Evolutionary conservation across 2,329 filamentous ascomycete genomes (phyloP), one percentile per base, ranked within the genome.

Genomic region (Xylariaceae sp.): DNA sequence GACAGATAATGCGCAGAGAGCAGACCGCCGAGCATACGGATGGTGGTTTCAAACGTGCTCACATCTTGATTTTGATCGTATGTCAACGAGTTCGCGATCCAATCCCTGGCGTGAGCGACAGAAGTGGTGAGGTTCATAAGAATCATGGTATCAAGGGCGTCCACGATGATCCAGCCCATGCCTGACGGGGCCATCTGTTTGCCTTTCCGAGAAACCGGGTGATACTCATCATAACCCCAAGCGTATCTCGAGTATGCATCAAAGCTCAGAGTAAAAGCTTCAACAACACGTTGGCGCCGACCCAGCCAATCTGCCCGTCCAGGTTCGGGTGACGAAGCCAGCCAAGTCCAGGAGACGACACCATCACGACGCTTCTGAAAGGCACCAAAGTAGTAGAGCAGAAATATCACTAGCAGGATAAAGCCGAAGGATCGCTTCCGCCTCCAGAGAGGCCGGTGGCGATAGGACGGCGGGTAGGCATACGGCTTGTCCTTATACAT

Each of bases 401-500:
- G 66, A 5, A 74, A 70, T 49, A 87, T 47, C 29, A 77, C 63
- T 26, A 90, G 64, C 18, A 86, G 60, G 8, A 80, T 70, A 32
- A 88, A 60, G 5, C 78, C 71, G 21, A 80, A 58, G 41, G 80
- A 67, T 1, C 87, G 76, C 74, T 87, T 89, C 64, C 81, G 80
- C 69, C 80, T 80, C 74, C 83, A 85, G 62, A 82, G 72, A 32
- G 82, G 77, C 48, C 77, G 77, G 57, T 78, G 76, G 63, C 81
- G 80, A 62, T 80, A 77, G 56, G 81, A 82, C 32, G 78, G 74
- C 41, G 81, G 77, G 64, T 88, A 86, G 47, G 79, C 80, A 68
- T 89, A 94, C n/a, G 94, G 94, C 71, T 99, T 99, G 74, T 99
- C 94, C 74, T 99, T 99, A 76, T 99, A 99, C 88, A 97, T 92